Conservation (phyloP, 148 eudicot species). For the Spergularia marina region DNA sequence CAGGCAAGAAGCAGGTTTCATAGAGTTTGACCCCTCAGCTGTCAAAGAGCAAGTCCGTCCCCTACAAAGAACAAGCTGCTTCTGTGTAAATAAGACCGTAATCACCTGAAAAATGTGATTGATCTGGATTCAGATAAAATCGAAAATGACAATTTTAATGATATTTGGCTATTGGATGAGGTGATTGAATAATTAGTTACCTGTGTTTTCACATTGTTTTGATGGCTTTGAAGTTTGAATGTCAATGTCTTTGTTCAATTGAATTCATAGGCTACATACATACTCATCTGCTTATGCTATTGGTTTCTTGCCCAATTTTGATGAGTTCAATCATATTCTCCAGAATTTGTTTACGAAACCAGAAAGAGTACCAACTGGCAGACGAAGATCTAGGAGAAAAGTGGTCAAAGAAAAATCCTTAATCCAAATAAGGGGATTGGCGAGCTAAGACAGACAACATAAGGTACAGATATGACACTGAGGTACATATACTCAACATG, state of each 20-base stretch:
- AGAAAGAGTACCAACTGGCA: conserved; percentile 30
- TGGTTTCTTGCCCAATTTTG: background rate
- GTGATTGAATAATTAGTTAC: conserved; percentile 28
- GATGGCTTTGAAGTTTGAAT: background rate
- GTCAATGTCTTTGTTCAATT: background rate
- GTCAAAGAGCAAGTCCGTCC: conserved; percentile 18
- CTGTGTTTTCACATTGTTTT: background rate
- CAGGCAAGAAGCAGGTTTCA: conserved; percentile 62
- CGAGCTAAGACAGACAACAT: conserved; percentile 28
- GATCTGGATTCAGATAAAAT: conserved; percentile 46
- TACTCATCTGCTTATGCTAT: background rate
- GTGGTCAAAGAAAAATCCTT: conserved; percentile 20
- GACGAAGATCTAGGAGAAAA: conserved; percentile 34
- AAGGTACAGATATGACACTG: conserved; percentile 18
- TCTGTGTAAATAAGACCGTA: conserved; percentile 27
- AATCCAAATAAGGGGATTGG: conserved; percentile 25
- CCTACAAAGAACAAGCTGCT: conserved; percentile 23
- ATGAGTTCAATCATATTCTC: conserved; percentile 17
- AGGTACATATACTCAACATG: conserved; percentile 15
- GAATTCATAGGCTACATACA: background rate
- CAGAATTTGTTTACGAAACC: conserved; percentile 43
- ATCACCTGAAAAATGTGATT: conserved; percentile 30
- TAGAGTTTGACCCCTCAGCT: conserved; percentile 30
- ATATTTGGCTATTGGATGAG: conserved; percentile 47
- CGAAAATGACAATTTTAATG: conserved; percentile 33